These are phyloP conservation scores for Chaetoceros muelleri DNA, from an alignment of 108 stramenopile species.

Conservation along the genomic window DNA sequence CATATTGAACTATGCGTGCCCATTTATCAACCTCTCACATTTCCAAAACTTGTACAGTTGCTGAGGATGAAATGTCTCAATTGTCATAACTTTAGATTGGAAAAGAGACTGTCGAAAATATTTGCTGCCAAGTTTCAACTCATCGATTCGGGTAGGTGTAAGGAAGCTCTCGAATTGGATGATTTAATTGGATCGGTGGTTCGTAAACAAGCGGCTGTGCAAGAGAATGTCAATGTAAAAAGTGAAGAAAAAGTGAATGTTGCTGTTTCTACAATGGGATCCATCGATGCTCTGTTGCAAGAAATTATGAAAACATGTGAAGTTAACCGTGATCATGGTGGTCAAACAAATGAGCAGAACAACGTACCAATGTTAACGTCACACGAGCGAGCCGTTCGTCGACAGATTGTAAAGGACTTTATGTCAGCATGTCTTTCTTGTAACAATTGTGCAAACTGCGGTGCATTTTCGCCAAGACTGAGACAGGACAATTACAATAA, in stretches of 20 bases:
- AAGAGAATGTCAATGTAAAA: conserved; percentile 3
- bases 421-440: conserved; percentile 33
- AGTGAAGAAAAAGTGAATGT: conserved; percentile 5
- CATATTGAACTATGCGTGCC: conserved; percentile 95
- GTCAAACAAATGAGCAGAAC: conserved; percentile 2
- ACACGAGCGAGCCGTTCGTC: conserved; percentile 56
- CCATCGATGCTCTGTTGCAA: conserved; percentile 28
- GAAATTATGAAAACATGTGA: conserved; percentile 2
- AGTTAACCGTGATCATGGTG: neutral
- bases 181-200: conserved; percentile 28
- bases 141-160: conserved; percentile 35
- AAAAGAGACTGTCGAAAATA: conserved; percentile 23
- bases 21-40: conserved; percentile 91
- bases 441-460: conserved; percentile 82
- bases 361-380: conserved; percentile 8
- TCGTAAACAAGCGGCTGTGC: conserved; percentile 9
- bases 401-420: conserved; percentile 64
- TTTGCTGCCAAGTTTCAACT: conserved; percentile 54
- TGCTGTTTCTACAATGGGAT: conserved; percentile 1
- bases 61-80: conserved; percentile 85
- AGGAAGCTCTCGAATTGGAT: conserved; percentile 57
- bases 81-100: conserved; percentile 83
- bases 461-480: conserved; percentile 74
- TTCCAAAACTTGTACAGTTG: conserved; percentile 56
- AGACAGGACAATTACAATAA: conserved; percentile 94